A percentile compares a stretch with the other conserved stretches of the same genome.
These are phyloP conservation scores for Lentinus tigrinus DNA, from an alignment of 768 basidiomycete species.

Conservation along the genomic window DNA sequence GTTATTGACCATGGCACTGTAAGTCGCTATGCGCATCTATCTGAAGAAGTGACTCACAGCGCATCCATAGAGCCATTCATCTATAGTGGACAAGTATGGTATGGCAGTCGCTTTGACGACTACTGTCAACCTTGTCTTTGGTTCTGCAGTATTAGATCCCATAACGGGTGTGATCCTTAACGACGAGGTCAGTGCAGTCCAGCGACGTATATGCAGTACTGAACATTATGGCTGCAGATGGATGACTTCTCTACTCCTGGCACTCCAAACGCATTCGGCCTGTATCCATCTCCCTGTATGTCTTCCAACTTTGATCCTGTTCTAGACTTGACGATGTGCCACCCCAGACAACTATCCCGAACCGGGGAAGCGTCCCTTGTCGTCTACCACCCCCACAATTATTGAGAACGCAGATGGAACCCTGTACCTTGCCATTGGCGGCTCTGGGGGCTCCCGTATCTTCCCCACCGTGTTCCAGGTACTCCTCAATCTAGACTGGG, in stretches of 20 bases:
- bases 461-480: slow-evolving; percentile 79
- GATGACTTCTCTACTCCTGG: slow-evolving; percentile 93
- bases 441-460: slow-evolving; percentile 85
- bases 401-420: slow-evolving; percentile 74
- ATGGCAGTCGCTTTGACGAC: slow-evolving; percentile 88
- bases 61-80: slow-evolving; percentile 70
- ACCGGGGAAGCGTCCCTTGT: slow-evolving; percentile 85
- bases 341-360: slow-evolving; percentile 81
- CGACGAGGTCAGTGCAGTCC: slow-evolving; percentile 56
- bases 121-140: slow-evolving; percentile 89
- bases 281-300: slow-evolving; percentile 80
- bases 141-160: slow-evolving; percentile 83
- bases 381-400: slow-evolving; percentile 80
- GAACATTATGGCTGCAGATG: slow-evolving; percentile 46
- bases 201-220: background rate
- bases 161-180: slow-evolving; percentile 89
- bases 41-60: background rate
- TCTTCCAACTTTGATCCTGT: background rate
- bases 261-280: slow-evolving; percentile 77
- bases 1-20: slow-evolving; percentile 87
- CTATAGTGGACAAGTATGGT: slow-evolving; percentile 77
- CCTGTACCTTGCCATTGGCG: slow-evolving; percentile 75
- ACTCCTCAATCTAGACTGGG: slow-evolving; percentile 78
- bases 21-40: slow-evolving; percentile 23
- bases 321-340: background rate